Evolutionary conservation across 2,329 filamentous ascomycete genomes (phyloP), one percentile per base, ranked within the genome.

Genomic region (Aspergillus costaricaensis): DNA sequence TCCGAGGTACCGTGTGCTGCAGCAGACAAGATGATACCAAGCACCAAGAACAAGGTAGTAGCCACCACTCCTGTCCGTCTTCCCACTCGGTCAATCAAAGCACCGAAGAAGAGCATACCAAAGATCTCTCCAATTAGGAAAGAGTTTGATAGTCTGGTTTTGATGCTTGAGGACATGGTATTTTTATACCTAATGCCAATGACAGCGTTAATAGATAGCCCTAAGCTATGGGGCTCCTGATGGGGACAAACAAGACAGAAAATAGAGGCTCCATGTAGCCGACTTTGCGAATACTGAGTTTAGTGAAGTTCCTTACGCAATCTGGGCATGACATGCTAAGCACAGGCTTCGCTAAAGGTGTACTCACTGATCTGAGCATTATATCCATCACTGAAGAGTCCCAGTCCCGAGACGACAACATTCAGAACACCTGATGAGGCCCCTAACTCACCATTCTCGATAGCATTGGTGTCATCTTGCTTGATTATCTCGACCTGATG

Each of bases 111-210:
- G 7, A 86, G 70, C 79, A 85, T 86, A 54, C 84, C 84, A 54
- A 85, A 72, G 58, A 85, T 84, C 71, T 83, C 81, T 50, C 84
- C 85, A 54, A 86, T 80, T 5, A 85, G 75, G 62, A 82, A 83
- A 2, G 83, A 79, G 65, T 86, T 86, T 43, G 81, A 82, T 3
- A 86, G 78, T 5, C 83, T 77, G 2, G 80, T 77, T 67, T 82
- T 82, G 67, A 83, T 81, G 10, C 74, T 68, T 8, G 63, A 60
- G 1, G 71, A 73, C 65, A 75, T 69, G 48, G 62, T 67, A 15
- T 74, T 60, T 30, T 68, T 68, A 65, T 76, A 76, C 12, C 68
- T 70, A 50, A 30, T 41, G 27, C 10, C 36, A 58, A 54, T 36
- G 38, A 27, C 2, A 25, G 41, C 48, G 57, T 62, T 17, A 62